A percentile compares a stretch with the other conserved stretches of the same genome.
These are phyloP conservation scores for Lanmaoa rubissima DNA, from an alignment of 768 basidiomycete species.

Conservation along the genomic window DNA sequence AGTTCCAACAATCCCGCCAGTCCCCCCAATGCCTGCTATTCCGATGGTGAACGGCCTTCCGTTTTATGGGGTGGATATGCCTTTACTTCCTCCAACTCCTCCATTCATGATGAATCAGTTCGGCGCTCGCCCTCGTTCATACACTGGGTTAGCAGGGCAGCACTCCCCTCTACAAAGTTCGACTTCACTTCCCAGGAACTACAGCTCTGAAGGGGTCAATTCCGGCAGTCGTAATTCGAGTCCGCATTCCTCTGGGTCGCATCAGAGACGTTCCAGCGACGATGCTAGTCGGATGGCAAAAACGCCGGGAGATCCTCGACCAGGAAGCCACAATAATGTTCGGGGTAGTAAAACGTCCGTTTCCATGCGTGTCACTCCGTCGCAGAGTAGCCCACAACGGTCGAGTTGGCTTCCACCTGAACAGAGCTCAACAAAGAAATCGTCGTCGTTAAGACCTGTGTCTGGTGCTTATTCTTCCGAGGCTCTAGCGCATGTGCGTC, in stretches of 20 bases:
- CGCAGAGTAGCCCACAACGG: constrained; percentile 18
- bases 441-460: constrained; percentile 15
- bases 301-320: constrained; percentile 7
- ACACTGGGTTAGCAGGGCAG: constrained; percentile 31
- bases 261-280: constrained; percentile 33
- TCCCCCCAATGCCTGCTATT: constrained; percentile 37
- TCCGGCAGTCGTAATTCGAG: constrained; percentile 20
- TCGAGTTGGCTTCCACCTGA: constrained; percentile 27
- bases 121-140: constrained; percentile 39
- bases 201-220: constrained; percentile 26
- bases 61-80: constrained; percentile 56
- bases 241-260: constrained; percentile 18
- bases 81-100: constrained; percentile 67
- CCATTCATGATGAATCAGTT: constrained; percentile 73
- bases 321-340: constrained; percentile 18
- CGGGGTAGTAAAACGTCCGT: constrained; percentile 11
- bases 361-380: constrained; percentile 6
- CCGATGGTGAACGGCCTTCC: constrained; percentile 38
- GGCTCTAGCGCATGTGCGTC: constrained; percentile 14
- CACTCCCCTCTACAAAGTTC: constrained; percentile 26
- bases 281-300: constrained; percentile 23
- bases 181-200: constrained; percentile 20
- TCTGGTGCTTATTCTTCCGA: constrained; percentile 15
- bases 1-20: constrained; percentile 26
- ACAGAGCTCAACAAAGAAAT: constrained; percentile 10